Percentiles rank a stretch among this genome's conserved stretches.
These are phyloP conservation scores for Nakazawaea wickerhamii DNA, from an alignment of 805 yeast species.

Conservation along the genomic window DNA sequence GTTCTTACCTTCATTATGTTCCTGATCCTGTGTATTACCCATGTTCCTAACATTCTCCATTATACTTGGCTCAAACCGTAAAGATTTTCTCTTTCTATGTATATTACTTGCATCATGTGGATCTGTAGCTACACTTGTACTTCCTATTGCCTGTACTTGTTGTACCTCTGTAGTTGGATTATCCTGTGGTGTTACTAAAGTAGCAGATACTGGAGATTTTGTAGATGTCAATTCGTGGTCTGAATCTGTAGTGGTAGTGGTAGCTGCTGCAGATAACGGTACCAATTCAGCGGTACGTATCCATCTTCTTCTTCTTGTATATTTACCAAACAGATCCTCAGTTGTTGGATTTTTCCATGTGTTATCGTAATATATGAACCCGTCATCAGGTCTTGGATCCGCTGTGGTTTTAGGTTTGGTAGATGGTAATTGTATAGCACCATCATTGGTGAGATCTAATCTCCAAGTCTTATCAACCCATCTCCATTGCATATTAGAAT, in stretches of 20 bases:
- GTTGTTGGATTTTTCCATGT: conserved; percentile 91
- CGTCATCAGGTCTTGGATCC: conserved; percentile 75
- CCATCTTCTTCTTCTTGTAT: conserved; percentile 95
- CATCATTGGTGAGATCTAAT: conserved; percentile 83
- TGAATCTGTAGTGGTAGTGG: background rate
- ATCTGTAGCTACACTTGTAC: background rate
- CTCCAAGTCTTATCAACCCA: conserved; percentile 96
- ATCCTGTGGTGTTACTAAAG: background rate
- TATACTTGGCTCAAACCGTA: conserved; percentile 12
- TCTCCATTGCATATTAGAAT: conserved; percentile 78
- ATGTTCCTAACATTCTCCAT: conserved; percentile 4
- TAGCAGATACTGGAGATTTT: background rate
- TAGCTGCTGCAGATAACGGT: conserved; percentile 20
- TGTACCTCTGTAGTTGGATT: conserved; percentile 6
- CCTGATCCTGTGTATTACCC: too few species aligned
- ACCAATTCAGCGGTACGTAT: conserved; percentile 87
- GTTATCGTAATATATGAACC: conserved; percentile 84
- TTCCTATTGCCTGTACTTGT: conserved; percentile 7
- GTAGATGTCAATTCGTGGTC: background rate
- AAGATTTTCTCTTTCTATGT: conserved; percentile 10
- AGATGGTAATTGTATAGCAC: conserved; percentile 67
- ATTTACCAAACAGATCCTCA: conserved; percentile 83
- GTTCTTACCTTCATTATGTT: too few species aligned
- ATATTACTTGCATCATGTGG: background rate
- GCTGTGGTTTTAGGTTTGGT: conserved; percentile 56